Base-by-base conservation (phyloP, 768 basidiomycete species). In the Agrocybe pediades region DNA sequence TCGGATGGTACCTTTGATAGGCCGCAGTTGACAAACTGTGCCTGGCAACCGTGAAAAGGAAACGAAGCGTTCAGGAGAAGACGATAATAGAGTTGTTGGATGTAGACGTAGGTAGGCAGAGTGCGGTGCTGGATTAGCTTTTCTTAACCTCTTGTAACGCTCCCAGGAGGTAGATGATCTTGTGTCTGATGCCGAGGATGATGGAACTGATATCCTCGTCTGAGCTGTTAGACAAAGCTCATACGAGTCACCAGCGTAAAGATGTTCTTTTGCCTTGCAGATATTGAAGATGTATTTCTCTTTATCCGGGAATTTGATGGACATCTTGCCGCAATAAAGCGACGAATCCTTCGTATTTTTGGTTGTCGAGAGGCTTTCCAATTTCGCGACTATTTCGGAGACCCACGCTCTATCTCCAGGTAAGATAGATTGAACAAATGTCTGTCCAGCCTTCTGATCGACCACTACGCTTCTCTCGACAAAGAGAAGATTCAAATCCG, bases 51-150 rank as follows among this genome's bases (percentile, higher is more conserved):
- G 79, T n/a, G 82, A 82, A 65, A 74, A 94, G 27, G 86, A 92
- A 16, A 98, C 74, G 71, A 98, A 97, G 5, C 94, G 84, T 62
- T 98, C 95, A 0, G 95, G 95, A 1, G 92, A 95, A 2, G 94
- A 95, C 2, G 88, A 89, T 42, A 97, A 71, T 17, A 97, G 71
- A 3, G 86, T 86, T 0, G 88, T 85, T 0, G 88, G 88, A 61
- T 87, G 83, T 7, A 93, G 74, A 20, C 90, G 87, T 45, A 92
- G 67, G 69, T 85, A 97, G 0, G 85, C 88, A 2, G 91, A 88
- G 70, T 96, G 86, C 5, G 94, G 94, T 2, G 95, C 93, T 3
- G 95, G 93, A 64, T 98, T 98, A 45, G 76, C 74, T 30, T 75
- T 68, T 25, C 92, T 86, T 30, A 97, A 80, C 40, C 66, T 67